phyloP scores from a whole-genome alignment of 176 grass and related monocot species.

The Phragmites australis region DNA sequence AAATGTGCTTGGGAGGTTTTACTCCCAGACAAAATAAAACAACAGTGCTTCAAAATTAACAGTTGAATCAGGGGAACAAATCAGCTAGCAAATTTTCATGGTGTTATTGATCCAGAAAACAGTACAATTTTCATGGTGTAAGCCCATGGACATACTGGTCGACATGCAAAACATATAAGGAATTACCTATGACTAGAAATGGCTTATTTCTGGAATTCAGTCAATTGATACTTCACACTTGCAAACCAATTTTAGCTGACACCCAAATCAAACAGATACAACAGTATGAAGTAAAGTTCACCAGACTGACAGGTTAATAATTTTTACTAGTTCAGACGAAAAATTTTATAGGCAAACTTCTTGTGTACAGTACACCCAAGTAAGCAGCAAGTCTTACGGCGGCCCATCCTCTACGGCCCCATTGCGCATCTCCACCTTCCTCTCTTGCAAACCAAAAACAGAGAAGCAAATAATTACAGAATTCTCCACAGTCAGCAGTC shows the following conservation, averaged over 20 bases:
- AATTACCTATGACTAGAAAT: neutral
- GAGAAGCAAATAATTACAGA: neutral
- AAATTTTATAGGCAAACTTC: conserved; percentile 16
- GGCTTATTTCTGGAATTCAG: neutral
- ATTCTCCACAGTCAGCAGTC: neutral
- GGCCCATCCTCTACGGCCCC: conserved; percentile 45
- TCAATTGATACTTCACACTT: no score
- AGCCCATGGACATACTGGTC: neutral
- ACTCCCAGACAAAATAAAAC: conserved; percentile 3
- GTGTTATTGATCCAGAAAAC: no score
- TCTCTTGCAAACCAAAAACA: conserved; percentile 46
- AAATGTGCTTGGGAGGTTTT: conserved; percentile 1
- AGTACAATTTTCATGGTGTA: neutral
- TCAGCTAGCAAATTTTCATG: neutral
- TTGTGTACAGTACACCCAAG: neutral
- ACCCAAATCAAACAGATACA: neutral
- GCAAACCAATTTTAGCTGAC: conserved; percentile 23
- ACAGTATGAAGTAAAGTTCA: neutral
- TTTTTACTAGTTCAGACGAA: neutral
- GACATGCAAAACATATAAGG: conserved; percentile 22
- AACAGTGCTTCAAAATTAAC: conserved; percentile 16
- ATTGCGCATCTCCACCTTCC: conserved; percentile 40
- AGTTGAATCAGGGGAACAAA: neutral
- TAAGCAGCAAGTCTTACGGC: conserved; percentile 37
- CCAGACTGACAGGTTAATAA: neutral